Evolutionary conservation across 768 basidiomycete genomes (phyloP), one percentile per base, ranked within the genome.

Genomic region (Calocera viscosa): DNA sequence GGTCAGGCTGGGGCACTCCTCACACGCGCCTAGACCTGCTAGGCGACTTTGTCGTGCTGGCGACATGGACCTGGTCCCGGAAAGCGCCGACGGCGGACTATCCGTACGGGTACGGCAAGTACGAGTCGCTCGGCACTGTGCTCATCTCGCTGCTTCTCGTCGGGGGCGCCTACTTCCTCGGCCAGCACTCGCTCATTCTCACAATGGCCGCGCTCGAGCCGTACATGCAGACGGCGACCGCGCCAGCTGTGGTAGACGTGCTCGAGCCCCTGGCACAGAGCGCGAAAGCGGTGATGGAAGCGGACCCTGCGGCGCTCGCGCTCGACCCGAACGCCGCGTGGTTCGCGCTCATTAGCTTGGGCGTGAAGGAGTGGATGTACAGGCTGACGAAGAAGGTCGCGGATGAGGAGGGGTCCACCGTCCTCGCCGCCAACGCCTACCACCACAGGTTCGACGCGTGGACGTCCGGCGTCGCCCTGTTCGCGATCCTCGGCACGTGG

Each of bases 361-460:
- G 91, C 2, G 76, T 82, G 68, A 99, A 99, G 74, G 96, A 99
- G 76, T 97, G 89, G 87, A 75, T 99, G 14, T 98, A 95, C 76
- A 81, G 94, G 47, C 78, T 87, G 53, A 98, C 94, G 60, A 89
- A 89, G 73, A 84, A 82, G 66, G 94, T 99, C 33, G 96, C 95
- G 12, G 86, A 91, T 67, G 85, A 91, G 71, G 94, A 97, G 76
- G 86, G 86, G 72, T 91, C 89, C 72, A 90, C 91, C 2, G 96
- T 99, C 0, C 77, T 99, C 65, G 79, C 88, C 22, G 96, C 96
- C n/a, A 99, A 98, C 75, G 96, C 95, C 5, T 82, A 94, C 66
- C 95, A 98, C 75, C 96, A 99, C 77, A 84, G 96, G n/a, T 94
- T 91, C 70, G 96, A 99, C 75, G 93, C 92, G 5, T 92, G 94